Conservation (phyloP, 2,329 filamentous ascomycete genomes). For the Aspergillus japonicus region DNA sequence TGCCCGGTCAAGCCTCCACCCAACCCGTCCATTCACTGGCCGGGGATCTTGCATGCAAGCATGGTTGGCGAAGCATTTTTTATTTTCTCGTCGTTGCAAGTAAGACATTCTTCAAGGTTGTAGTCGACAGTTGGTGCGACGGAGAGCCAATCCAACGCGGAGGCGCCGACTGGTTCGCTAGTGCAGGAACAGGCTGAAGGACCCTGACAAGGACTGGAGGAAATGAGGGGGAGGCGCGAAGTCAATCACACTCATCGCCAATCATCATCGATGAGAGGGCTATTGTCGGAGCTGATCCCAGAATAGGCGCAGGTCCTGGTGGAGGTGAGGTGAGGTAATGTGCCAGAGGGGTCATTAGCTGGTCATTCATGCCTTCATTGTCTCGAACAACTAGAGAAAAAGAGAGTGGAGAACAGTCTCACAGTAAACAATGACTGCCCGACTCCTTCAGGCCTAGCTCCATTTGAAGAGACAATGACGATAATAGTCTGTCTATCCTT, state of each 20-base stretch:
- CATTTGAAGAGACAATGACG: neutral
- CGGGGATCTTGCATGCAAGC: neutral
- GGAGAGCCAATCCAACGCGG: constrained; percentile 4
- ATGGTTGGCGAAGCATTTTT: neutral
- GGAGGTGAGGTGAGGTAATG: neutral
- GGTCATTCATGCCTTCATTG: neutral
- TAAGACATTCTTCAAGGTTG: neutral
- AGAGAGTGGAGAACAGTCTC: neutral
- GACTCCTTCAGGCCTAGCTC: neutral
- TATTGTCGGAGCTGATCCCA: neutral
- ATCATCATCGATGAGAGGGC: neutral
- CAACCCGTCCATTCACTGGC: neutral
- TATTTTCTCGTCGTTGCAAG: neutral
- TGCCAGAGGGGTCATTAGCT: no score
- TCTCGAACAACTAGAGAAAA: neutral
- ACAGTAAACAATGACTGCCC: neutral
- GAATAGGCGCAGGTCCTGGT: neutral
- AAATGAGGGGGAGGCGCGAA: neutral
- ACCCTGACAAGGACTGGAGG: neutral
- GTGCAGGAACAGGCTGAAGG: constrained; percentile 21
- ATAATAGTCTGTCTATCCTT: neutral
- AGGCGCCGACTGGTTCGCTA: constrained; percentile 13
- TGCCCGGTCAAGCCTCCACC: neutral
- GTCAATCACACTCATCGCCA: neutral
- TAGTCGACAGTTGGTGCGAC: neutral